phyloP scores from a whole-genome alignment of 345 rosid species.

The Theobroma cacao region DNA sequence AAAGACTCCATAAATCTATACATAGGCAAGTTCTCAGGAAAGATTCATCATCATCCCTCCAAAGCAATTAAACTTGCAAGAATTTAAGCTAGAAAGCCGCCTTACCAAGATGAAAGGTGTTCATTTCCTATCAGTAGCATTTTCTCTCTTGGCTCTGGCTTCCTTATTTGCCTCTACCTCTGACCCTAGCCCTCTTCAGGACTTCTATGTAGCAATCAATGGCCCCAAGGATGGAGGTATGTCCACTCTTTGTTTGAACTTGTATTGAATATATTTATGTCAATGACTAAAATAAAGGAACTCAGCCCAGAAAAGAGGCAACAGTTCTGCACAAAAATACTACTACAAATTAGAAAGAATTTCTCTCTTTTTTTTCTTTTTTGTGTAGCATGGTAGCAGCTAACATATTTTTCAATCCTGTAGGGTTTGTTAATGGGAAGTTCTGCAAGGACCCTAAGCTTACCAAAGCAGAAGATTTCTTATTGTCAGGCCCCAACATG shows the following conservation, averaged over 20 bases:
- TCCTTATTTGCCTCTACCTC: not conserved
- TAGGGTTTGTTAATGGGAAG: conserved; percentile 31
- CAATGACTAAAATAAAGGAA: too few relatives aligned
- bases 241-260: too few relatives aligned
- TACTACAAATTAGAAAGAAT: too few relatives aligned
- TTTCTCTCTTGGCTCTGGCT: conserved; percentile 1
- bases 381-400: too few relatives aligned
- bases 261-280: too few relatives aligned
- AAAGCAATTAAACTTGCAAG: not conserved
- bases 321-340: too few relatives aligned
- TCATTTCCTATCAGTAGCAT: not conserved
- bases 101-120: not conserved
- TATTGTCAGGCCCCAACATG: conserved; percentile 13
- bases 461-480: conserved; percentile 24
- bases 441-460: conserved; percentile 30
- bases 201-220: conserved; percentile 16
- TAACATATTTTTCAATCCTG: not conserved
- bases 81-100: not conserved
- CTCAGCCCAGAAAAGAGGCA: too few relatives aligned
- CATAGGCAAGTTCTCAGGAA: not conserved
- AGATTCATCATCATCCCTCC: not conserved
- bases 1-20: too few relatives aligned
- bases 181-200: conserved; percentile 19
- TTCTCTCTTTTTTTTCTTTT: too few relatives aligned
- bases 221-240: conserved; percentile 4